Conservation (phyloP, 495 filamentous ascomycete genomes). For the Pyrenula massariospora region DNA sequence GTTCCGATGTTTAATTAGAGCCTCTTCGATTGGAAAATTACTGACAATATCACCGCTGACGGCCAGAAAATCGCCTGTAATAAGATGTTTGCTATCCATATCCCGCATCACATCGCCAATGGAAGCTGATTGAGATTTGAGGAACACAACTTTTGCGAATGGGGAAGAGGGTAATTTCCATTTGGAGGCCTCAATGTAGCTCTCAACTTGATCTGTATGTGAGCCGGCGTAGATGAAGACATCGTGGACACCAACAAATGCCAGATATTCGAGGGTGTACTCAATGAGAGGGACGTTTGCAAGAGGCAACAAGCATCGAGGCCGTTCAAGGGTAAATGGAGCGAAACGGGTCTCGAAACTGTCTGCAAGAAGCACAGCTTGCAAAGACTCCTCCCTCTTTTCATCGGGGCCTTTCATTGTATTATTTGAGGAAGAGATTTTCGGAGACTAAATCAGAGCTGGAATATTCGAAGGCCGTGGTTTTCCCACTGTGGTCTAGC, state of each 20-base stretch:
- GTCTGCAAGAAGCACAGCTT: constrained; percentile 87
- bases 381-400: constrained; percentile 71
- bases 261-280: constrained; percentile 94
- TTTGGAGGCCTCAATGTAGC: constrained; percentile 67
- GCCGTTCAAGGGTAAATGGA: constrained; percentile 80
- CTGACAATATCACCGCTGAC: constrained; percentile 92
- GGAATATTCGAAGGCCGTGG: no score
- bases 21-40: constrained; percentile 71
- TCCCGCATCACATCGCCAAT: constrained; percentile 94
- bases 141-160: constrained; percentile 71
- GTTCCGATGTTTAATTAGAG: constrained; percentile 66
- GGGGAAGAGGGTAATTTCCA: constrained; percentile 64
- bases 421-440: constrained; percentile 46
- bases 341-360: constrained; percentile 84
- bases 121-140: constrained; percentile 77
- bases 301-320: constrained; percentile 89
- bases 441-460: no score
- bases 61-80: constrained; percentile 82
- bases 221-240: constrained; percentile 85
- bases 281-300: constrained; percentile 93
- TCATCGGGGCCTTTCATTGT: constrained; percentile 42
- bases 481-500: no score
- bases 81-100: constrained; percentile 73
- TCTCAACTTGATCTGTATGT: constrained; percentile 81
- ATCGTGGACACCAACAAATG: constrained; percentile 83